A percentile compares a stretch with the other conserved stretches of the same genome.
phyloP scores from a whole-genome alignment of 2,329 filamentous ascomycete genomes.

The Penicillium hesseltinei region DNA sequence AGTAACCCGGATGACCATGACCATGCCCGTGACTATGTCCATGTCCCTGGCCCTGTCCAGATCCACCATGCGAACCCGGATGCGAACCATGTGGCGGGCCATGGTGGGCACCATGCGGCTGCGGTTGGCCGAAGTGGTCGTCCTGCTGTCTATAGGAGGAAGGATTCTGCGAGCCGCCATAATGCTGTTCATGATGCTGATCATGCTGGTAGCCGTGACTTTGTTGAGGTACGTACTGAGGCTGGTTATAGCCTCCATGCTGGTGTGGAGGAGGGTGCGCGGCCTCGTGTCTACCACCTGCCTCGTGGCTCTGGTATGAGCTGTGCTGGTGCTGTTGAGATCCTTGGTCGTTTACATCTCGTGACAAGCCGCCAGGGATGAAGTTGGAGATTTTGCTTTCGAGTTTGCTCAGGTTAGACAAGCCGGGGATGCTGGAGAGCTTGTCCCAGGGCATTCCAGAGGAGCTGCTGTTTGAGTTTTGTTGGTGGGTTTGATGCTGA shows the following conservation, averaged over 20 bases:
- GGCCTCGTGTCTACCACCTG: background rate
- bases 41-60: background rate
- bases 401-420: conserved; percentile 39
- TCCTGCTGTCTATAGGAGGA: background rate
- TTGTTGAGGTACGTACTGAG: background rate
- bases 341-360: background rate
- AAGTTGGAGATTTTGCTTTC: conserved; percentile 33
- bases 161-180: background rate
- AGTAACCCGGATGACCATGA: background rate
- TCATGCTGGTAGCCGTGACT: background rate
- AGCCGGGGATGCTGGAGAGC: conserved; percentile 30
- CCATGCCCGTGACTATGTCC: conserved; percentile 1
- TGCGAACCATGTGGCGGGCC: background rate
- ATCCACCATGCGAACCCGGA: background rate
- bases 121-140: background rate
- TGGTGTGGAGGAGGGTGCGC: background rate
- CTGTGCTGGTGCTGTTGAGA: background rate
- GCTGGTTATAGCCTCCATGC: background rate
- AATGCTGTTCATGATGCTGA: background rate
- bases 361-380: conserved; percentile 24
- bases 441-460: conserved; percentile 27
- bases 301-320: background rate
- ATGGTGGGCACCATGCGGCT: background rate
- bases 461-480: conserved; percentile 18
- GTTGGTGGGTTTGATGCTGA: conserved; percentile 7